Conservation (phyloP, 192 early-diverging fungal species). For the Lobosporangium transversale region DNA sequence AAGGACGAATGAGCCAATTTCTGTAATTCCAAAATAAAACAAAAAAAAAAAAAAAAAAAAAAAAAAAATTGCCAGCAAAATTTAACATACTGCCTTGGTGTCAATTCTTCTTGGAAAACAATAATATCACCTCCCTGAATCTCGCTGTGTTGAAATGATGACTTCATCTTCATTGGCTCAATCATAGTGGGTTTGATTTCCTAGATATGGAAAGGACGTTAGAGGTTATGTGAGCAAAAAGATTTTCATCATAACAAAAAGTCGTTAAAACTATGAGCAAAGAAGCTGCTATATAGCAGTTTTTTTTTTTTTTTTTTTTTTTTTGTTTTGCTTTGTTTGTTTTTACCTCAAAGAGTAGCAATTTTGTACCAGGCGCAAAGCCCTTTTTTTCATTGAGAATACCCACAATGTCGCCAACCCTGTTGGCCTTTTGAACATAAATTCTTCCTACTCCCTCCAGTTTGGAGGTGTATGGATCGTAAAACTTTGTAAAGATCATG, state of each 20-base stretch:
- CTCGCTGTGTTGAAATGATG: slow-evolving; percentile 80
- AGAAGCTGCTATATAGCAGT: too few relatives aligned
- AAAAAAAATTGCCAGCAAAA: too few relatives aligned
- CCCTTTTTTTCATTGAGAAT: slow-evolving; percentile 61
- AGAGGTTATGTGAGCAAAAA: neutral
- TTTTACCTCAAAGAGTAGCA: slow-evolving; percentile 77
- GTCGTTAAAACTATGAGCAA: too few relatives aligned
- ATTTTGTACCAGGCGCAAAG: slow-evolving; percentile 62
- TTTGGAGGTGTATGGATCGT: slow-evolving; percentile 67
- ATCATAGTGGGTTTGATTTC: slow-evolving; percentile 97
- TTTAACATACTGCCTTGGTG: slow-evolving; percentile 57
- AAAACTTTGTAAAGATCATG: slow-evolving; percentile 89
- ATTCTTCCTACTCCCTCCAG: slow-evolving; percentile 72
- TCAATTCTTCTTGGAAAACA: slow-evolving; percentile 75
- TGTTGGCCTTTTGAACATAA: slow-evolving; percentile 60
- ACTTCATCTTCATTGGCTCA: slow-evolving; percentile 73
- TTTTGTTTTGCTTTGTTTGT: too few relatives aligned
- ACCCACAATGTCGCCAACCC: slow-evolving; percentile 72
- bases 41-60: neutral
- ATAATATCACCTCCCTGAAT: slow-evolving; percentile 96
- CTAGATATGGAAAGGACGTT: too few relatives aligned
- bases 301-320: too few relatives aligned
- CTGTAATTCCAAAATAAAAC: neutral
- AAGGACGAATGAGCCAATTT: neutral
- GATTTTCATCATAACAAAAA: too few relatives aligned